A percentile compares a stretch with the other conserved stretches of the same genome.
These are phyloP conservation scores for Solanum stenotomum DNA, from an alignment of 257 asterid species.

Conservation along the genomic window DNA sequence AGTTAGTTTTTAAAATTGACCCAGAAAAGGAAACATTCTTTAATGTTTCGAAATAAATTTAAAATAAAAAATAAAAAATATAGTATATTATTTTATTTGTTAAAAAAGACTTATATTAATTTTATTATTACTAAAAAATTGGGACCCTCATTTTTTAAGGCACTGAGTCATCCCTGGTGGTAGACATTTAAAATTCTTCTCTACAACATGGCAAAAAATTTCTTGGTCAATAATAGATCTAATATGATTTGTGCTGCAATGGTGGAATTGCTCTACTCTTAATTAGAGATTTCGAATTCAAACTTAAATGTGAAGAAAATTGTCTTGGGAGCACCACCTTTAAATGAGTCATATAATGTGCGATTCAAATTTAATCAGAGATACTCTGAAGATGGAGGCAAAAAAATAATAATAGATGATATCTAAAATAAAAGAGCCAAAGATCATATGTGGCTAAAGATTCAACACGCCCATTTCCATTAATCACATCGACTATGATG, in stretches of 20 bases:
- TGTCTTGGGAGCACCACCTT: not conserved
- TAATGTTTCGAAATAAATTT: too few relatives aligned
- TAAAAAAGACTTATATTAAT: not conserved
- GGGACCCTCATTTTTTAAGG: too few relatives aligned
- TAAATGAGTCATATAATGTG: not conserved
- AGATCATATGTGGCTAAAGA: not conserved
- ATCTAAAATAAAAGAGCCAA: not conserved
- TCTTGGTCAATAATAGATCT: not conserved
- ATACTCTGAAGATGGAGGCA: too few relatives aligned
- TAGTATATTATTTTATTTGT: not conserved
- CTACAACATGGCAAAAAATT: not conserved
- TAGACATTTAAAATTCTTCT: not conserved
- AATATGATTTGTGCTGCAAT: too few relatives aligned
- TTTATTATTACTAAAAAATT: too few relatives aligned
- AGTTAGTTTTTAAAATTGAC: too few relatives aligned
- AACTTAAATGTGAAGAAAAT: not conserved
- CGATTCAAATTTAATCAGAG: too few relatives aligned
- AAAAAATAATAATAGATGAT: not conserved
- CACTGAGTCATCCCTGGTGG: not conserved
- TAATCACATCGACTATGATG: not conserved
- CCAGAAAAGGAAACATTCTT: too few relatives aligned
- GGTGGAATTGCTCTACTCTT: accelerated
- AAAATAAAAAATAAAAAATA: too few relatives aligned
- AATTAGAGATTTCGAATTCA: not conserved
- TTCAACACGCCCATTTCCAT: not conserved